phyloP scores from a whole-genome alignment of 139 green algal species.

The Chlorella sp. region DNA sequence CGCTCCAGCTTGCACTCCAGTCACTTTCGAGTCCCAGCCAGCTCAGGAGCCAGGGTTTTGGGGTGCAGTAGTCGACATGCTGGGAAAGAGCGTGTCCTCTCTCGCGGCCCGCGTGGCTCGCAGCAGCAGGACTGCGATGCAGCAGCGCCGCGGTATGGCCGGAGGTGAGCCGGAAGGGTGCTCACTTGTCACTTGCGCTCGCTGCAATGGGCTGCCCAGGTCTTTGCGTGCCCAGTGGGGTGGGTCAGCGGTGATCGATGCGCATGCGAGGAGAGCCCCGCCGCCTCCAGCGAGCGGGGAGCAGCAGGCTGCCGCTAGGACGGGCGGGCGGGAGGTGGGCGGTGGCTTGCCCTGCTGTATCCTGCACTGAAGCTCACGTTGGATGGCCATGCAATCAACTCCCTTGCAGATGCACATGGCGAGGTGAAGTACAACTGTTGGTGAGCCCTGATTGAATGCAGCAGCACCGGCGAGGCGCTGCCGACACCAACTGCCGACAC shows the following conservation, averaged over 20 bases:
- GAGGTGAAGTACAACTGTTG: slow-evolving; percentile 55
- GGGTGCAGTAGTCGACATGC: too few relatives aligned
- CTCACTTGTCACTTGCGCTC: not conserved
- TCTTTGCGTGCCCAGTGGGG: not conserved
- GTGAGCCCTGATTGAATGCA: slow-evolving; percentile 30
- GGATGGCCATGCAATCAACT: not conserved
- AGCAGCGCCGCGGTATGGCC: slow-evolving; percentile 23
- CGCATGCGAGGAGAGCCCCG: not conserved
- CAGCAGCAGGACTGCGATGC: slow-evolving; percentile 1
- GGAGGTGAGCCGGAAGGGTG: not conserved
- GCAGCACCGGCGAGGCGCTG: too few relatives aligned
- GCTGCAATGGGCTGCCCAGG: not conserved
- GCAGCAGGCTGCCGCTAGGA: too few relatives aligned
- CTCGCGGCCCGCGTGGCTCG: not conserved
- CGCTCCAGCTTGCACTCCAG: too few relatives aligned
- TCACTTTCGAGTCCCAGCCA: too few relatives aligned
- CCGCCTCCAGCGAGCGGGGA: not conserved
- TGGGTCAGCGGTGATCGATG: not conserved
- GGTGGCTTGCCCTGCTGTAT: too few relatives aligned
- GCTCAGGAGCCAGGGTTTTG: too few relatives aligned
- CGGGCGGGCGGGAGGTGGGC: too few relatives aligned
- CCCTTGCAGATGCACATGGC: slow-evolving; percentile 52
- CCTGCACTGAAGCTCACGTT: too few relatives aligned
- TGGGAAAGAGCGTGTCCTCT: too few relatives aligned
- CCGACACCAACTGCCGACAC: too few relatives aligned